Evolutionary conservation across 805 yeast genomes (phyloP).

Genomic region (Vanderwaltozyma polyspora): DNA sequence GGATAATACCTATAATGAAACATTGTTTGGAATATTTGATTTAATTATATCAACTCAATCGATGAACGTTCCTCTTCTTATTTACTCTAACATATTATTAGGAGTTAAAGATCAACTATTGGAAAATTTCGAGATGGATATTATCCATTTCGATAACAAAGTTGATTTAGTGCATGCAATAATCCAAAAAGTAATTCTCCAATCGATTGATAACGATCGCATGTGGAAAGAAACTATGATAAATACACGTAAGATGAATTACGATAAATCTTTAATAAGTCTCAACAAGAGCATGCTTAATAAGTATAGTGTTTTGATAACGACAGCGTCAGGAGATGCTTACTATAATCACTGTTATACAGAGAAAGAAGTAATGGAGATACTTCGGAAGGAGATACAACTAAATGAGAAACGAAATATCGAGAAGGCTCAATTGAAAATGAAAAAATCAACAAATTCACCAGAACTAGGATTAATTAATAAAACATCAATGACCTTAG

Average conservation of each 20-base stretch:
- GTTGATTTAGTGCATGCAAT: constrained; percentile 28
- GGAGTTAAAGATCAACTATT: constrained; percentile 36
- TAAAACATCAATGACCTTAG: neutral
- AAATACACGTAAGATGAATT: constrained; percentile 4
- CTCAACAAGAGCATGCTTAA: constrained; percentile 9
- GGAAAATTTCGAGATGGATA: constrained; percentile 13
- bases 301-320: constrained; percentile 22
- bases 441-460: neutral
- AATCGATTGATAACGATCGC: constrained; percentile 6
- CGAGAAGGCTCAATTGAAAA: neutral
- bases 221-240: constrained; percentile 13
- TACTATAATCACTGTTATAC: neutral
- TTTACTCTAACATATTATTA: constrained; percentile 48
- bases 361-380: constrained; percentile 3
- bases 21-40: constrained; percentile 58
- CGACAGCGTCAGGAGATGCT: constrained; percentile 14
- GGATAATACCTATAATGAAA: constrained; percentile 26
- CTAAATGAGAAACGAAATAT: constrained; percentile 7
- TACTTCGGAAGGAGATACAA: constrained; percentile 12
- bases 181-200: constrained; percentile 31
- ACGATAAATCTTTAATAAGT: constrained; percentile 1
- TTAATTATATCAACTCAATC: constrained; percentile 47
- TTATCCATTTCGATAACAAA: constrained; percentile 24
- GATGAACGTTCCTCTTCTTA: constrained; percentile 41
- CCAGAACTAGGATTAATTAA: neutral